Conservation (phyloP, 2,329 filamentous ascomycete species). For the Herpotrichia juniperi region DNA sequence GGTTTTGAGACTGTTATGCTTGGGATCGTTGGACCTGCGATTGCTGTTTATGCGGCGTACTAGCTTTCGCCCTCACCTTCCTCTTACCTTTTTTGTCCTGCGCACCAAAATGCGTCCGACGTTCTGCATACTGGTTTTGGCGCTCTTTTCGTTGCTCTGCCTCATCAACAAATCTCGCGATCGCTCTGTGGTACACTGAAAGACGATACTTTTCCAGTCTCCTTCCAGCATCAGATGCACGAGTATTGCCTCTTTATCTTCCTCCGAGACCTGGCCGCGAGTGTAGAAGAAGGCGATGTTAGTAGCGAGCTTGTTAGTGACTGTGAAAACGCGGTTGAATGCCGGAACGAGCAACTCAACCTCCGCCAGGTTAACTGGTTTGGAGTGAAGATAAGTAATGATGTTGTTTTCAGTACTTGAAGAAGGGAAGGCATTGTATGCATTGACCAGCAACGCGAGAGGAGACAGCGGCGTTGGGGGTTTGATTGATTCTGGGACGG, state of each 20-base stretch:
- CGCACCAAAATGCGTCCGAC: too few species aligned
- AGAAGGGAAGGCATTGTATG: not conserved
- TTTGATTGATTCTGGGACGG: not conserved
- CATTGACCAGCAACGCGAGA: not conserved
- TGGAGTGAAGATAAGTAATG: not conserved
- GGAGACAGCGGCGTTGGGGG: not conserved
- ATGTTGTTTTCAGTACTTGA: not conserved
- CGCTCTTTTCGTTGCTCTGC: not conserved
- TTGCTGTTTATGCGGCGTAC: too few species aligned
- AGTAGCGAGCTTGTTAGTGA: conserved; percentile 8
- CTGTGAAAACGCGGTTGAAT: not conserved
- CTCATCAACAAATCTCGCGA: not conserved
- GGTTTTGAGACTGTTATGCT: too few species aligned
- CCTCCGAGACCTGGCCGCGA: not conserved
- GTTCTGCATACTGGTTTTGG: too few species aligned
- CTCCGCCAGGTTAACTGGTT: not conserved
- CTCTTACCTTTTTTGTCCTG: too few species aligned
- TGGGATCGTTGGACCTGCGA: too few species aligned
- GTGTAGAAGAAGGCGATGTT: conserved; percentile 5
- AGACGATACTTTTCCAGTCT: not conserved
- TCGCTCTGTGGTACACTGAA: not conserved
- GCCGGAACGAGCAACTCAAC: conserved; percentile 3
- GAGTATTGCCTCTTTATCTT: conserved; percentile 3
- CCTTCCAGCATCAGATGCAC: not conserved
- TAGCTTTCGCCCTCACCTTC: too few species aligned